Evolutionary conservation across 495 filamentous ascomycete species (phyloP), one percentile per base, ranked within the genome.

Genomic region (Tuber melanosporum): DNA sequence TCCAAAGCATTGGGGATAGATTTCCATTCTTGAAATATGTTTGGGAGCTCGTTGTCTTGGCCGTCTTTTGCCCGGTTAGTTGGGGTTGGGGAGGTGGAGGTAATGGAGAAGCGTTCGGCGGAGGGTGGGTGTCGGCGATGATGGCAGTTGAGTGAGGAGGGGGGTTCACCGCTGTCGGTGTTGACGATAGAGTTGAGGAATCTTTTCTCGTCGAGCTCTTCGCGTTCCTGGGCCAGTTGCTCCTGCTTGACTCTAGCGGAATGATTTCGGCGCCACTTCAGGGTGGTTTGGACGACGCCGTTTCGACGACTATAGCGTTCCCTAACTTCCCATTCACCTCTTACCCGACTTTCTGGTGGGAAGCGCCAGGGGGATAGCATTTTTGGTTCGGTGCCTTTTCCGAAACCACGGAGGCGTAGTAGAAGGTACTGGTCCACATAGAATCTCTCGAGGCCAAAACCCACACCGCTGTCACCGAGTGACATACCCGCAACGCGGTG

Each of bases 391-490:
- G 77, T 70, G 36, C 73, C 62, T 20, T 57, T 70, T 14, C 78
- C 73, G 66, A 80, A 80, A 22, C 78, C 73, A 75, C 49, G 43
- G 15, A 80, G 70, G 70, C 72, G 76, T 17, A 80, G 76, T n/a
- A 75, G 73, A 41, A 78, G 62, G 73, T 72, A 72, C 44, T 80
- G 70, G 52, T 80, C 78, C 39, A 80, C 70, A 47, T 78, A 70
- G 46, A 80, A 80, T 26, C 78, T 72, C 42, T 80, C 78, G 26
- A 80, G 36, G 2, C 78, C 78, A 39, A 80, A 80, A 22, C 78
- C 78, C 12, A 73, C 76, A 46, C 46, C 39, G 3, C 73, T 71
- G 17, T 79, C 77, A 22, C 78, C 78, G 70, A 80, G 44, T 52
- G 70, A 79, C 66, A 79, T 49, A 20, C 45, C 47, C 1, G 76